Base-by-base conservation (phyloP, 192 early-diverging fungal species). In the Physocladia obscura region DNA sequence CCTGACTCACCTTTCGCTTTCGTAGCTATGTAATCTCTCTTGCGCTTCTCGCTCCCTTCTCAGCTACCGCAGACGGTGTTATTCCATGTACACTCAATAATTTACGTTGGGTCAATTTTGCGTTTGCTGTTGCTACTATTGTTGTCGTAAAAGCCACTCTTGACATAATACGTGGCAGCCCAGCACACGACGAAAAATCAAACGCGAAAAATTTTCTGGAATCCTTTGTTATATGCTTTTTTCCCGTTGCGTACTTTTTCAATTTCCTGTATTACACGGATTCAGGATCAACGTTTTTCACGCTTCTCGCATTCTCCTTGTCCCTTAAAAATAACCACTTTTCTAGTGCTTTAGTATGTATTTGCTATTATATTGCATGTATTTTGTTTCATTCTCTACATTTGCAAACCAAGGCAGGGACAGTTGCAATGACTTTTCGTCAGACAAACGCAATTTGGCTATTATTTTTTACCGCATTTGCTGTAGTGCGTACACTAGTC, bases 381-480 rank as follows among this genome's bases (percentile, higher is more conserved):
- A 19, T 38, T 36, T 8, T 37, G 17, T 6, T 19, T 70, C 54
- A 26, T 27, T 62, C 22, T 24, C 19, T 60, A 37, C 47, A 1
- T 49, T 30, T 1, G n/a, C 36, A 35, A 22, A 56, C 30, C 8
- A 32, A 80, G 82, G 34, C 67, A 17, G 57, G 76, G 3, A 32
- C 76, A 2, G 61, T 79, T 19, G 61, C 79, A n/a, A 49, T 78
- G 8, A 61, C 84, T 49, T 90, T 94, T 75, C 83, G 96, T 11
- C 96, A 98, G 73, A 98, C 95, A 27, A 98, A 98, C 73, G 87
- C 90, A 19, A 80, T 96, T 0, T 98, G 96, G 96, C 75, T 90
- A 8, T 74, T 78, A 19, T 91, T 96, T 69, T 81, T 89, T 27
- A 81, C 87, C 26, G 75, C 65, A n/a, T 50, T 39, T 1, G 40